Base-by-base conservation (phyloP, 371 early-diverging fungal species). In the Phascolomyces articulosus region DNA sequence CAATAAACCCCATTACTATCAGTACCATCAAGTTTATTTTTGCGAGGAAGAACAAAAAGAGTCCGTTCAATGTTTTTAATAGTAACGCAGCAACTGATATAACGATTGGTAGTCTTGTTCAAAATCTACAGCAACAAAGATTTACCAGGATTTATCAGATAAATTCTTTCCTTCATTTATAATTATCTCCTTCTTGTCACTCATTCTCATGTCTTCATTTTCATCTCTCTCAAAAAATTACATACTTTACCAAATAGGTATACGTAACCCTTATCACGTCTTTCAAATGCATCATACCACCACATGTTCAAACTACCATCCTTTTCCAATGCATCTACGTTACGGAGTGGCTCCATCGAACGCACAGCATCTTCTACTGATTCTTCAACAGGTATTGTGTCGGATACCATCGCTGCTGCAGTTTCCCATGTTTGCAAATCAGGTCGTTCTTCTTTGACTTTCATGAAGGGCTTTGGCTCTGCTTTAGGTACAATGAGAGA, bases 241-340 rank as follows among this genome's bases (percentile, higher is more conserved):
- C 64, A 24, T 70, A 91, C 93, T 80, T 98, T 98, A 65, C 97
- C 98, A 84, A 98, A 93, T 4, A 98, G 62, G 58, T 96, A 98
- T 0, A 98, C 86, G 4, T 75, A 69, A 0, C 96, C 97, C 40
- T 79, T 82, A n/a, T 82, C 82, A 66, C 83, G 80, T 40, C 86
- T 85, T 69, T 98, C 98, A 66, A 81, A 87, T 6, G 95, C 96
- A 80, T 98, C 99, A 59, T 96, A 82, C 97, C 97, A 98, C 79
- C 87, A 96, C 77, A 98, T 77, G 34, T 76, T 74, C 54, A 93
- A 49, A 15, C 76, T 79, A 21, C 89, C 91, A 60, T 89, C 87
- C 4, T 72, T 64, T 63, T 90, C 88, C 49, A 89, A 64, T n/a
- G 87, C 70, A 51, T 51, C 26, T 9, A 51, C 15, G 23, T 51